Percentiles rank a stretch among this genome's conserved stretches.
phyloP scores from a whole-genome alignment of 2,329 filamentous ascomycete genomes.

The Aschersonia sp. region DNA sequence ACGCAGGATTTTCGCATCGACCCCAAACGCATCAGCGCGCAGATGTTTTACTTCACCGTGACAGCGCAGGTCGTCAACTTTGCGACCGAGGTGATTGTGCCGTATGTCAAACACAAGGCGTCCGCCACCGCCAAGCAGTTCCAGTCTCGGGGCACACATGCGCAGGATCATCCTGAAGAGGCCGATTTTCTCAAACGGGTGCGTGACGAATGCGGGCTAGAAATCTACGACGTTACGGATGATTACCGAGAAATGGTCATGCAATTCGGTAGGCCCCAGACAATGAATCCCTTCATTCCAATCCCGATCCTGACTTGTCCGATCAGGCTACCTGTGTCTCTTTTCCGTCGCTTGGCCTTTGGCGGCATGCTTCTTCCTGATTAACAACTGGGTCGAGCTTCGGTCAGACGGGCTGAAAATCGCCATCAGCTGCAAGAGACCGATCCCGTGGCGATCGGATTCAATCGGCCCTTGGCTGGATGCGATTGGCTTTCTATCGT shows the following conservation, averaged over 20 bases:
- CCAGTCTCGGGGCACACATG: constrained; percentile 39
- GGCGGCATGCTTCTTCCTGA: constrained; percentile 73
- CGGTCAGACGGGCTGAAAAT: constrained; percentile 92
- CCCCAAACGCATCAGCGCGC: constrained; percentile 66
- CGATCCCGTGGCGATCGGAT: constrained; percentile 78
- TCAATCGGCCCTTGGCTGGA: constrained; percentile 90
- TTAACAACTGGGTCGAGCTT: constrained; percentile 95
- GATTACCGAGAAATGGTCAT: constrained; percentile 93
- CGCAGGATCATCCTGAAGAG: constrained; percentile 62
- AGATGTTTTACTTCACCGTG: constrained; percentile 92
- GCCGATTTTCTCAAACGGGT: constrained; percentile 66
- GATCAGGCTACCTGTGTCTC: constrained; percentile 65
- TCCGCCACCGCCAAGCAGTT: constrained; percentile 69
- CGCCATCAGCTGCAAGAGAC: constrained; percentile 73
- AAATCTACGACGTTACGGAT: constrained; percentile 73
- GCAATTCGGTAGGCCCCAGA: constrained; percentile 45
- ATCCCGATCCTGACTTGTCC: not conserved
- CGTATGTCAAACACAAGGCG: constrained; percentile 66
- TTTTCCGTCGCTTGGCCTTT: constrained; percentile 93
- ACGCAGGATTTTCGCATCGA: constrained; percentile 65
- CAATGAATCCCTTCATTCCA: not conserved
- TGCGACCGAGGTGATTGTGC: constrained; percentile 69
- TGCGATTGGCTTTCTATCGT: constrained; percentile 76
- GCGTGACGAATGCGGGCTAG: constrained; percentile 67
- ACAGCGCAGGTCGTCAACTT: constrained; percentile 87